These are phyloP conservation scores for Rhodotorula sphaerocarpa DNA, from an alignment of 768 basidiomycete species.

Conservation along the genomic window DNA sequence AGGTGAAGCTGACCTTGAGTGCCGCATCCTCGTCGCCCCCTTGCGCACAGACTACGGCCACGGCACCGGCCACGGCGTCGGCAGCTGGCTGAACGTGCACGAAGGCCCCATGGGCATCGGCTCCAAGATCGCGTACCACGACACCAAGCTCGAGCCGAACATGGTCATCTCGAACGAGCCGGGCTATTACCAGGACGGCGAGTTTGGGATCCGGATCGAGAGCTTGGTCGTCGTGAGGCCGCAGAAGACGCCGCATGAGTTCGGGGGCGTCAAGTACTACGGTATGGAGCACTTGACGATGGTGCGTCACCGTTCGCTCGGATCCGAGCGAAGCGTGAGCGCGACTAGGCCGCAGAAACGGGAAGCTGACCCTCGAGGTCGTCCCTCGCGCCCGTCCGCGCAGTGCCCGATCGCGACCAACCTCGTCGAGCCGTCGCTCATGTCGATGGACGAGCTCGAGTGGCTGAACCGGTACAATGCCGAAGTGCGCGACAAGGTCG, in stretches of 20 bases:
- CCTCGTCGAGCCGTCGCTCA: slow-evolving; percentile 58
- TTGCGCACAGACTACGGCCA: slow-evolving; percentile 42
- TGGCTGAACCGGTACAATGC: slow-evolving; percentile 83
- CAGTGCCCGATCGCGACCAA: slow-evolving; percentile 81
- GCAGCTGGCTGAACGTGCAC: slow-evolving; percentile 77
- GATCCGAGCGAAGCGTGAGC: too few relatives aligned
- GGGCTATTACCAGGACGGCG: slow-evolving; percentile 54
- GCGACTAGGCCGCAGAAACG: background rate
- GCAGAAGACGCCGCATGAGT: slow-evolving; percentile 59
- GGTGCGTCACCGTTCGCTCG: slow-evolving; percentile 50
- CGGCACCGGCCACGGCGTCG: slow-evolving; percentile 87
- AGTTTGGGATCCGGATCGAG: slow-evolving; percentile 88
- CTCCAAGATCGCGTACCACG: slow-evolving; percentile 41
- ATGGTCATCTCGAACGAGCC: slow-evolving; percentile 74
- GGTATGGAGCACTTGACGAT: slow-evolving; percentile 79
- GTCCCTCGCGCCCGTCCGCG: background rate
- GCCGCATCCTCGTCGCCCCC: too few relatives aligned
- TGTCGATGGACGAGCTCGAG: slow-evolving; percentile 59
- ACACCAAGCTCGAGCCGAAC: slow-evolving; percentile 56
- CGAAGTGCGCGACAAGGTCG: slow-evolving; percentile 64
- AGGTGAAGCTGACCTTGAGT: too few relatives aligned
- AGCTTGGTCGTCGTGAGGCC: slow-evolving; percentile 59
- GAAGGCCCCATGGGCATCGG: slow-evolving; percentile 65
- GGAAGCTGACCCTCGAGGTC: background rate
- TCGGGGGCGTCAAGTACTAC: slow-evolving; percentile 75